Evolutionary conservation across 2,329 filamentous ascomycete genomes (phyloP).

Genomic region (Gnomoniopsis smithogilvyi): DNA sequence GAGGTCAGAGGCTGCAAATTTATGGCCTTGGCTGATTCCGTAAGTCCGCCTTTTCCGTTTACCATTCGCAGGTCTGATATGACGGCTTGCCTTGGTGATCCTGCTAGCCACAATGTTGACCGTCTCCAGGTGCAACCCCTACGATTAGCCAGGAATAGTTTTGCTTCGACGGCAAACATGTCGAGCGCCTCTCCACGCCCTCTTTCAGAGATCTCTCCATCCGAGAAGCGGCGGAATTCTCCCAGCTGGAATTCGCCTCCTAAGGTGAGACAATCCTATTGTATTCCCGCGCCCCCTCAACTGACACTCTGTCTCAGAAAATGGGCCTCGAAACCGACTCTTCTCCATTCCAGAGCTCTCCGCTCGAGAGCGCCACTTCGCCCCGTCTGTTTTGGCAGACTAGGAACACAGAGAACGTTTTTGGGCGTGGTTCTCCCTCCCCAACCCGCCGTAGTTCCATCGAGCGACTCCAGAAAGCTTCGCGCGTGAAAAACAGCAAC

Average conservation of each 20-base stretch:
- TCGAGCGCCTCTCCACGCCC: conserved; percentile 63
- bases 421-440: conserved; percentile 60
- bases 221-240: conserved; percentile 84
- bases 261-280: conserved; percentile 55
- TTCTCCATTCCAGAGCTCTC: conserved; percentile 83
- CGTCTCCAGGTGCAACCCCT: conserved; percentile 65
- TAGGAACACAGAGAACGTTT: conserved; percentile 70
- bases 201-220: conserved; percentile 83
- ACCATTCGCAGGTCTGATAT: not conserved
- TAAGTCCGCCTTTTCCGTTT: not conserved
- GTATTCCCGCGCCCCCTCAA: conserved; percentile 25
- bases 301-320: conserved; percentile 47
- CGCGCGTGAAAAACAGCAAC: conserved; percentile 95
- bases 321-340: conserved; percentile 68
- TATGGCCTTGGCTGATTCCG: conserved; percentile 14
- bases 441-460: conserved; percentile 84
- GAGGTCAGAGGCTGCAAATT: not conserved
- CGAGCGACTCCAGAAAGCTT: conserved; percentile 91
- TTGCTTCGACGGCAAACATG: conserved; percentile 65
- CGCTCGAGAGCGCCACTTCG: conserved; percentile 65
- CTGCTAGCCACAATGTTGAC: conserved; percentile 9
- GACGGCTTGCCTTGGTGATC: not conserved
- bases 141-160: conserved; percentile 72
- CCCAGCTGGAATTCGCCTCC: conserved; percentile 78
- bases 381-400: conserved; percentile 91